phyloP scores from a whole-genome alignment of 495 filamentous ascomycete genomes.

The Penicillium longicatenatum region DNA sequence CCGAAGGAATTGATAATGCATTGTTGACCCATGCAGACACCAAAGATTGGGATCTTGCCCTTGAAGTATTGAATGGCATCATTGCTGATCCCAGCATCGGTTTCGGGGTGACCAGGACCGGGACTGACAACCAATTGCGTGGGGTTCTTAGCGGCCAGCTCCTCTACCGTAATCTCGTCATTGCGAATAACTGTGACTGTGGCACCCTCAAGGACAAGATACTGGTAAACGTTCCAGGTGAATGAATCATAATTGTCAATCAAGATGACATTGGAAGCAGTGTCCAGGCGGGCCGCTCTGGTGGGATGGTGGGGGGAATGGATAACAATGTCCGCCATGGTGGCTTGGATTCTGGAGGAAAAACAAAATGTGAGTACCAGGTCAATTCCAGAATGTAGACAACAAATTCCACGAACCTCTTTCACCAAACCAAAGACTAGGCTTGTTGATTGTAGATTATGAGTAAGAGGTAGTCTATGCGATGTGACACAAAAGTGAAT shows the following conservation, averaged over 20 bases:
- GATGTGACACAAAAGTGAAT: slow-evolving; percentile 11
- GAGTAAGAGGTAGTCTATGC: neutral
- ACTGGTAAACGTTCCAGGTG: slow-evolving; percentile 99
- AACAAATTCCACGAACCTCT: neutral
- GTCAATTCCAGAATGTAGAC: neutral
- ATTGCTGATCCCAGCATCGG: slow-evolving; percentile 88
- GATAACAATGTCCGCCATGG: slow-evolving; percentile 64
- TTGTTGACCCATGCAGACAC: slow-evolving; percentile 99
- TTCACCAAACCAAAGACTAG: neutral
- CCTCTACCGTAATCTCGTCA: slow-evolving; percentile 82
- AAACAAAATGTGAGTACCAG: neutral
- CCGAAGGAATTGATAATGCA: slow-evolving; percentile 93
- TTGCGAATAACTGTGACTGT: slow-evolving; percentile 87
- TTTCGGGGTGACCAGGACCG: slow-evolving; percentile 87
- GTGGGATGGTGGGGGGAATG: slow-evolving; percentile 83
- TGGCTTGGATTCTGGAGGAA: slow-evolving; percentile 8
- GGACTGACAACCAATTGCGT: slow-evolving; percentile 95
- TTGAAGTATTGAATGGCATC: slow-evolving; percentile 88
- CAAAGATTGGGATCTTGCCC: slow-evolving; percentile 96
- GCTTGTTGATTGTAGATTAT: neutral
- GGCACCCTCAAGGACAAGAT: slow-evolving; percentile 90
- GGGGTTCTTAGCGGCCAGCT: slow-evolving; percentile 77
- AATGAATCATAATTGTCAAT: slow-evolving; percentile 99
- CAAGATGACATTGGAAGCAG: slow-evolving; percentile 85
- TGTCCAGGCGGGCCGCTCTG: slow-evolving; percentile 64